Base-by-base conservation (phyloP, 1,139 yeast genomes). In the Meyerozyma smithsonii region DNA sequence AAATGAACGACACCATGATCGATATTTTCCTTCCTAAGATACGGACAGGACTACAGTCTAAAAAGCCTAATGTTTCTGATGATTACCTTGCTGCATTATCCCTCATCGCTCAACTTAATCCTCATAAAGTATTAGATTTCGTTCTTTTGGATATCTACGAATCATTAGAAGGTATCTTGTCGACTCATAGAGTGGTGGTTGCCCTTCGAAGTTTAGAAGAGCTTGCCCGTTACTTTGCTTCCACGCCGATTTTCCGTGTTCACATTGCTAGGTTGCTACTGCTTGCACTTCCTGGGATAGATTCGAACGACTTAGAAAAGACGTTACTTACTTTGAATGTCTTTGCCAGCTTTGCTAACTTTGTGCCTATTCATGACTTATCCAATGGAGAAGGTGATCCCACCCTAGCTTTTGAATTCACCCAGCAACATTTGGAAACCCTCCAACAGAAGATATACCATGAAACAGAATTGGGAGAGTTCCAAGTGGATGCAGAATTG, bases 261-360 rank as follows among this genome's bases (percentile, higher is more conserved):
- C 98, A 92, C 54, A 64, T 88, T 20, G 78, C 95, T 0, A 77
- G 95, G 41, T 66, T 92, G 16, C 57, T 90, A 32, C 77, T 81
- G 38, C 70, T 87, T 57, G 67, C 84, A 0, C 60, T 90, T 11
- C 87, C 90, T 0, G 96, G 95, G 17, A 81, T 92, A 35, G 97
- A 92, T 56, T 79, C 94, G 1, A 92, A 90, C 58, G 98, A 92
- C 60, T 70, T 89, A 40, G 74, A 71, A 20, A 80, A 90, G 55
- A 83, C 96, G 0, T 69, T 82, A 25, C 73, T 78, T 39, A 78
- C 96, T 0, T 64, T 90, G 38, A 79, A 82, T 45, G 75, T 86
- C 18, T 74, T 92, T 45, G 83, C 88, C 10, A 73, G 87, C 0
- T 76, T 84, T 23, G 82, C 90, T 0, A 70, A 84, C 11, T 84